Conservation (phyloP, 306 rosid species). For the Prunus armeniaca region DNA sequence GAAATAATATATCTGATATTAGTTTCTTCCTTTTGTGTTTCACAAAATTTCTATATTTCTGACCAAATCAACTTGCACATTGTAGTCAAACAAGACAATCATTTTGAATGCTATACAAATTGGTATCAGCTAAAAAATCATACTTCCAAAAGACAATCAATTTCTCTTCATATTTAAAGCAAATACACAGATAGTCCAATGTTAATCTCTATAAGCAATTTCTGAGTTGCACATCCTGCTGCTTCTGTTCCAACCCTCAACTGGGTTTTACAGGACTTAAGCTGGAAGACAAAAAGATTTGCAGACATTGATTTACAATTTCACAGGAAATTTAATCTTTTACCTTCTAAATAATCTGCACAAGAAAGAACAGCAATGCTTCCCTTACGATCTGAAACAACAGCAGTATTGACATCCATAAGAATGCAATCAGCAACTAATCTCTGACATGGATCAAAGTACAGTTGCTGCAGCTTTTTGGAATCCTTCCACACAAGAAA, state of each 20-base stretch:
- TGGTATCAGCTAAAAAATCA: too few relatives aligned
- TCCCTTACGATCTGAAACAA: conserved; percentile 97
- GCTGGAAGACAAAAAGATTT: not conserved
- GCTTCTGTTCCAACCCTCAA: not conserved
- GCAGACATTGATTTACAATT: not conserved
- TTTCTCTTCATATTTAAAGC: not conserved
- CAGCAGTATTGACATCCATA: conserved; percentile 73
- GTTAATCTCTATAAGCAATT: not conserved
- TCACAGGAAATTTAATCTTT: conserved; percentile 14
- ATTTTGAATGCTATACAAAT: not conserved
- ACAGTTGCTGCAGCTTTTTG: conserved; percentile 74
- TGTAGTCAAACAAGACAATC: not conserved
- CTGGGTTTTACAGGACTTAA: not conserved
- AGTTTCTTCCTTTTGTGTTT: not conserved
- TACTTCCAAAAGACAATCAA: too few relatives aligned
- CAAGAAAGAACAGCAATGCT: conserved; percentile 77
- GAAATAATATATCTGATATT: not conserved
- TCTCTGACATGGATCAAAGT: conserved; percentile 77
- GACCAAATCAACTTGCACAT: not conserved
- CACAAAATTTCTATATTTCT: not conserved
- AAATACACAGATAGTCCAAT: not conserved
- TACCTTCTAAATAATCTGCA: conserved; percentile 77
- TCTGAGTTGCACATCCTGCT: not conserved
- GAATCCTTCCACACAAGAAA: conserved; percentile 56
- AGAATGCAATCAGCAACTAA: conserved; percentile 91